Base-by-base conservation (phyloP, 257 asterid species). In the Nicotiana attenuata region DNA sequence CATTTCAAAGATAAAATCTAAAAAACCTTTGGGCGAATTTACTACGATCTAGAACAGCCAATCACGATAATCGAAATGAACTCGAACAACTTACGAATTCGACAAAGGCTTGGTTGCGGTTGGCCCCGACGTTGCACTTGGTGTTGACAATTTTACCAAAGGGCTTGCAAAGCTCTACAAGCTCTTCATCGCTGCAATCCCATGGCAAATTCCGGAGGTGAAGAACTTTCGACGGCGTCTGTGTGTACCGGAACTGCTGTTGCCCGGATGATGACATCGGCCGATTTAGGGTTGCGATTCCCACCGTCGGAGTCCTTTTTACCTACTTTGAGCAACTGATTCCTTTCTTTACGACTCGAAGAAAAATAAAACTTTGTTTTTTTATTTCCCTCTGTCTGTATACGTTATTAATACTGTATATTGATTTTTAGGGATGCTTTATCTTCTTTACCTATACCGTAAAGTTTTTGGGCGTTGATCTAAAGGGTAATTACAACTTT, bases 131-230 rank as follows among this genome's bases (percentile, higher is more conserved):
- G 87, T 88, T 90, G 91, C 89, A 86, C 88, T 92, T 93, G 85
- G 97, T 92, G 86, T 94, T 94, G 80, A 94, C 91, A 86, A 94
- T 87, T 85, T 83, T 89, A 76, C 98, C 96, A 79, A 94, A 94
- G 77, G 97, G 96, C 76, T 81, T 87, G 78, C 96, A 91, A n/a
- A 94, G 87, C 84, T 92, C 93, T 80, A 92, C 65, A 35, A 94
- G 97, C 87, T 94, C 97, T 77, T 94, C 98, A 56, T 92, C 93
- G 77, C 20, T 81, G 87, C 97, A 94, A 85, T 92, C 97, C 92
- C 93, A 92, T 6, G 97, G 97, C 24, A 94, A 93, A 85, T 94
- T 94, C 77, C 98, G 92, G 65, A 94, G 90, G 88, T 94, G 98
- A 65, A 94, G 87, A 77, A 94, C 98, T 92, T 94, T 94, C 69